Conservation (phyloP, 1,139 yeast species). For the Yamadazyma sp. region DNA sequence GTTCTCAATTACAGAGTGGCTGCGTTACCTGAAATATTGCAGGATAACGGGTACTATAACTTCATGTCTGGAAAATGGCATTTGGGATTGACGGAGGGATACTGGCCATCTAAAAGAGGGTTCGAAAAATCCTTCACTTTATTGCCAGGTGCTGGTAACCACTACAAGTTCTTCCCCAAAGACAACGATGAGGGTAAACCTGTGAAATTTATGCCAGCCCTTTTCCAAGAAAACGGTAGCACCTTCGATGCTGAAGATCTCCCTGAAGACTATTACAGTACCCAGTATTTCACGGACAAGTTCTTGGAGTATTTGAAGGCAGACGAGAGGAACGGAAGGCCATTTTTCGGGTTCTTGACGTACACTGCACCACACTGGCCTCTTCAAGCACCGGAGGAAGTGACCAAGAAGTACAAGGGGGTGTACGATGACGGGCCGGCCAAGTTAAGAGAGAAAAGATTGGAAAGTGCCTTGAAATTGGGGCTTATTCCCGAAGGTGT, state of each 20-base stretch:
- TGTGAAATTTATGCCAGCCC: constrained; percentile 29
- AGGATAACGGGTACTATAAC: constrained; percentile 49
- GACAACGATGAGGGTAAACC: constrained; percentile 23
- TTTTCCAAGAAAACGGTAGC: constrained; percentile 38
- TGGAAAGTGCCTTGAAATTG: constrained; percentile 37
- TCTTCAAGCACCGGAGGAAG: constrained; percentile 52
- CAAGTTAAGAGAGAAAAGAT: constrained; percentile 36
- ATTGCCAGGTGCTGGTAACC: constrained; percentile 61
- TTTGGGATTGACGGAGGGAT: constrained; percentile 47
- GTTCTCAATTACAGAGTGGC: constrained; percentile 53
- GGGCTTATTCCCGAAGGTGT: constrained; percentile 47
- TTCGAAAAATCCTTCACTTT: constrained; percentile 51
- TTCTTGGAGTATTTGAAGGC: constrained; percentile 36
- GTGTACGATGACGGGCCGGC: constrained; percentile 51
- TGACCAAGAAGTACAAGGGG: constrained; percentile 49
- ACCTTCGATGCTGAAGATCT: constrained; percentile 33
- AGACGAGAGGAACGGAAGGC: constrained; percentile 34
- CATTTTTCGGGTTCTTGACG: constrained; percentile 53
- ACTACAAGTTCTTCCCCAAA: constrained; percentile 48
- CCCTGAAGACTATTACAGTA: constrained; percentile 50
- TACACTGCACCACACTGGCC: constrained; percentile 69
- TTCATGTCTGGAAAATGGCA: constrained; percentile 62
- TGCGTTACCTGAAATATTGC: constrained; percentile 50
- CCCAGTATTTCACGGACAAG: constrained; percentile 45
- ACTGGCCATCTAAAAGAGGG: constrained; percentile 54